phyloP scores from a whole-genome alignment of 2,329 filamentous ascomycete genomes.

The Sclerotinia nivalis region DNA sequence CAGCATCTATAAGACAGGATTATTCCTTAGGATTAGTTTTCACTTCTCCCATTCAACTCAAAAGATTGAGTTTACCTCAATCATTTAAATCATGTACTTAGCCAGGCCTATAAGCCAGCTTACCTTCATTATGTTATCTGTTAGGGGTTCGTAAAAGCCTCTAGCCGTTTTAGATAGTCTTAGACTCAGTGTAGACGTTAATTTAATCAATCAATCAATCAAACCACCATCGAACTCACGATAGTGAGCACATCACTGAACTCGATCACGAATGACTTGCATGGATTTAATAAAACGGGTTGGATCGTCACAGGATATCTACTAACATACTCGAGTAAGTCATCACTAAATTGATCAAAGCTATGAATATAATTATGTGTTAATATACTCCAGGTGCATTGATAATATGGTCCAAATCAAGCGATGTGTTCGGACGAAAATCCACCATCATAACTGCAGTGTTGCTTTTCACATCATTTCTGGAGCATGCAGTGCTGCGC shows the following conservation, averaged over 20 bases:
- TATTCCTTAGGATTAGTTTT: too few species aligned
- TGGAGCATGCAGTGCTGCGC: constrained; percentile 11
- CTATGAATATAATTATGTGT: neutral
- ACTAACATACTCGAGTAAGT: constrained; percentile 11
- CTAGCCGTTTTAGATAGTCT: too few species aligned
- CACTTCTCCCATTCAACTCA: too few species aligned
- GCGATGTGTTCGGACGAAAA: constrained; percentile 8
- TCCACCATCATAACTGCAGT: neutral
- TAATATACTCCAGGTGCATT: neutral
- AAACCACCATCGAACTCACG: constrained; percentile 3
- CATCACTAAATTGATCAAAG: neutral
- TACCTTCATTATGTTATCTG: too few species aligned
- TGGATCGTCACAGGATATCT: constrained; percentile 18
- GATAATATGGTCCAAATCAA: constrained; percentile 10
- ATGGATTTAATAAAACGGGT: constrained; percentile 8
- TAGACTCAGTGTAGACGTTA: too few species aligned
- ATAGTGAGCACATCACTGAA: constrained; percentile 11
- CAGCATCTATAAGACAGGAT: too few species aligned
- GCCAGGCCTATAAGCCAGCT: too few species aligned
- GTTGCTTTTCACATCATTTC: constrained; percentile 7
- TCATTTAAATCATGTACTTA: too few species aligned
- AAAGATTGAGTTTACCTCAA: too few species aligned
- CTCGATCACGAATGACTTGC: constrained; percentile 8
- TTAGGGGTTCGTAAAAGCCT: too few species aligned
- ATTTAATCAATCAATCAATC: too few species aligned